Conservation (phyloP, 371 early-diverging fungal species). For the Encephalitozoon hellem region DNA sequence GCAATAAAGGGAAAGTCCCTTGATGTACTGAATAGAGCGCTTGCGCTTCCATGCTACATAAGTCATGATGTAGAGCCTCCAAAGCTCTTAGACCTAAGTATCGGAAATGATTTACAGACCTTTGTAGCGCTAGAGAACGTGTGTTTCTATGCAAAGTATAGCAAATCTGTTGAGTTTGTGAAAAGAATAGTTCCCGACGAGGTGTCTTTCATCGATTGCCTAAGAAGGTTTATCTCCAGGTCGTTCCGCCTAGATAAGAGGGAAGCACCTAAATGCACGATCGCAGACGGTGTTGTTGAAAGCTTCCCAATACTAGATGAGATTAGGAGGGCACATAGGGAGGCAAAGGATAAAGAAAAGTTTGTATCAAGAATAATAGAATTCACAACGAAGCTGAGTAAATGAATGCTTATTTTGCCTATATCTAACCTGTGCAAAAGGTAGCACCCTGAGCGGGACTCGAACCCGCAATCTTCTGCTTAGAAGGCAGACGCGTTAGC, state of each 20-base stretch:
- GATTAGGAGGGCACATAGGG: conserved; percentile 12
- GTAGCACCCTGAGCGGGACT: conserved; percentile 31
- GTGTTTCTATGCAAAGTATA: conserved; percentile 39
- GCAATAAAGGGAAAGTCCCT: background rate
- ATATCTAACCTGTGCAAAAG: background rate
- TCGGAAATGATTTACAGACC: conserved; percentile 7
- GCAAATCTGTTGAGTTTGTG: background rate
- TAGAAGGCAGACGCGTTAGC: conserved; percentile 44
- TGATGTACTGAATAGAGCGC: background rate
- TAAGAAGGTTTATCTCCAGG: conserved; percentile 23
- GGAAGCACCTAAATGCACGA: background rate
- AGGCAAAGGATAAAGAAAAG: conserved; percentile 10
- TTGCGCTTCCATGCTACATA: conserved; percentile 26
- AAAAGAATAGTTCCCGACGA: conserved; percentile 27
- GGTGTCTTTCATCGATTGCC: background rate
- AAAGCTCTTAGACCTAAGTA: background rate
- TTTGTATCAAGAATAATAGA: conserved; percentile 40
- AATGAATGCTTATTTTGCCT: background rate
- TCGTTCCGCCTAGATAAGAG: background rate
- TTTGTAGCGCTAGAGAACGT: conserved; percentile 30
- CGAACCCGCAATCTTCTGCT: conserved; percentile 42
- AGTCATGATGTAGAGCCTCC: conserved; percentile 6
- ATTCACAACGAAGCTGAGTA: background rate
- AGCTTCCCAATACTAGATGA: conserved; percentile 9
- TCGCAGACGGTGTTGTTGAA: conserved; percentile 22